A percentile compares a stretch with the other conserved stretches of the same genome.
These are phyloP conservation scores for Lentinula sp. DNA, from an alignment of 768 basidiomycete genomes.

Conservation along the genomic window DNA sequence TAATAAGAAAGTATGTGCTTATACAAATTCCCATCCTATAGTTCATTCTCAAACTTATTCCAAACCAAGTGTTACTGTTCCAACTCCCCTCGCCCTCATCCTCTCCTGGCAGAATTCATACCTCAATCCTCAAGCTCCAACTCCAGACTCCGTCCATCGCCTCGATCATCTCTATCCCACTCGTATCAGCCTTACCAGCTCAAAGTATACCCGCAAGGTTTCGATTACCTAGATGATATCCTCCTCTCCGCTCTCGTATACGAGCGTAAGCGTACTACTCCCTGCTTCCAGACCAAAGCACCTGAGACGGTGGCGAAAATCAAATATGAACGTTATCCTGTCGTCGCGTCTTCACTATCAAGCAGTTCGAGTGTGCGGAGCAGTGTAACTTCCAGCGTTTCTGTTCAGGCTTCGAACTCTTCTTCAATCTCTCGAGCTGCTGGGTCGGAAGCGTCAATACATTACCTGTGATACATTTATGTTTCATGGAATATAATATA, in stretches of 20 bases:
- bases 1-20: neutral
- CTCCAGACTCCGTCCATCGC: neutral
- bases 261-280: neutral
- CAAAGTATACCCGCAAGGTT: neutral
- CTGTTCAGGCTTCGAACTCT: neutral
- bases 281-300: neutral
- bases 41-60: neutral
- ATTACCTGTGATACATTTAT: neutral
- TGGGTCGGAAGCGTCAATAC: neutral
- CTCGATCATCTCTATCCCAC: neutral
- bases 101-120: neutral
- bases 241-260: neutral
- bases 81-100: neutral
- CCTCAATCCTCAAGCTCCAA: neutral
- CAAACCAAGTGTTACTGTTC: neutral
- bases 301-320: neutral
- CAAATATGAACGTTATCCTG: neutral
- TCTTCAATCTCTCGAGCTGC: neutral
- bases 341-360: neutral
- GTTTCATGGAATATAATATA: too few species aligned
- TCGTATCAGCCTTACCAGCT: neutral
- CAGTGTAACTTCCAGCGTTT: neutral
- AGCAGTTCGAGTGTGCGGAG: too few species aligned
- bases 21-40: neutral
- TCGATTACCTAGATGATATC: neutral